Base-by-base conservation (phyloP, 805 yeast species). In the Ogataea angusta region DNA sequence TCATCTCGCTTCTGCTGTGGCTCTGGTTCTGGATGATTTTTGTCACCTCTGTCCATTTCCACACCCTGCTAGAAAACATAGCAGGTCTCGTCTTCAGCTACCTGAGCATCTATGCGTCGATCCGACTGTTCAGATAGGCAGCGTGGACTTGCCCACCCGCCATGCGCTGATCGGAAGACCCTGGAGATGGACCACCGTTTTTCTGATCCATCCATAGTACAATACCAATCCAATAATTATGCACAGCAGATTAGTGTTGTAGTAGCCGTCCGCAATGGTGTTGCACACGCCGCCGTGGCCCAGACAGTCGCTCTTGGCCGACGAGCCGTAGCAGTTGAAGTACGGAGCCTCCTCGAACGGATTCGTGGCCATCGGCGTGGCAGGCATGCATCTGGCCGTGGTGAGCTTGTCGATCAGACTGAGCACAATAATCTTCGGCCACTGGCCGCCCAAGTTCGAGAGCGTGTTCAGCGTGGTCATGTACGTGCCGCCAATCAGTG, bases 401-500 rank as follows among this genome's bases (percentile, higher is more conserved):
- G 97, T 85, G 51, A 89, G 76, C 51, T 70, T 74, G 63, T 91
- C 97, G 40, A 93, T 91, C 63, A 89, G 70, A 44, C 72, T 76
- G 50, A 89, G 73, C 1, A 91, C 81, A 23, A 93, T 68, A n/a
- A 87, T 67, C 40, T 88, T 73, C 2, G 99, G 99, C 99, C 99
- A 93, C 31, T 95, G 93, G 9, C 99, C 99, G 17, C 99, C 99
- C 43, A 91, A 72, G 60, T 93, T 93, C 30, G 95, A 80, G 34
- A 93, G 69, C 0, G 99, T 93, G 63, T 93, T 93, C 43, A 93
- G 69, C 0, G 95, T 82, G 0, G 99, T 93, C 98, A 93, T 91
- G 62, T 93, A 93, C 0, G 99, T 93, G 2, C 99, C 99, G 13
- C 99, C 99, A 53, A 93, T 86, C 14, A 80, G 65, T 0, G 99